A percentile compares a stretch with the other conserved stretches of the same genome.
phyloP scores from a whole-genome alignment of 331 rosid species.

The Rosa hybrid region DNA sequence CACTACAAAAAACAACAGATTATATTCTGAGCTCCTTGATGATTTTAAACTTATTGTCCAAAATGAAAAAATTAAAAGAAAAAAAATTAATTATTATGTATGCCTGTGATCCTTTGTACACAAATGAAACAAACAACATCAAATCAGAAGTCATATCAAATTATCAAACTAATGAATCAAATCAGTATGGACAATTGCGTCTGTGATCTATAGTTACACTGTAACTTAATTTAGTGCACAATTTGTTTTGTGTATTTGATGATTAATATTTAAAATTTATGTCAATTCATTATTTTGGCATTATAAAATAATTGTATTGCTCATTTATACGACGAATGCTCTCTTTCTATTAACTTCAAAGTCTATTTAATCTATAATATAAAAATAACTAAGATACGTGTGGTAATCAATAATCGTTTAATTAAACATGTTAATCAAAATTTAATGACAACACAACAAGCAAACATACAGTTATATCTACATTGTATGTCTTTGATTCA shows the following conservation, averaged over 20 bases:
- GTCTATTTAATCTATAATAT: not conserved
- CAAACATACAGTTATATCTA: not conserved
- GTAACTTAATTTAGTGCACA: not conserved
- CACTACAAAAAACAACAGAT: not conserved
- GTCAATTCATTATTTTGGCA: not conserved
- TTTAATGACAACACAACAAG: not conserved
- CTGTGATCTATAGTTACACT: not conserved
- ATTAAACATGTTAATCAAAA: not conserved
- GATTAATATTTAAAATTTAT: not conserved
- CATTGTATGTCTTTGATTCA: not conserved
- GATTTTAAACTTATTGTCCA: not conserved
- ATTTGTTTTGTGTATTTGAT: not conserved
- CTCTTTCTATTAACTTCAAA: not conserved
- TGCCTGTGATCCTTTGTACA: slow-evolving; percentile 14
- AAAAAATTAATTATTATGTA: not conserved
- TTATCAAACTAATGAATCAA: not conserved
- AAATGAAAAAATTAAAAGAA: not conserved
- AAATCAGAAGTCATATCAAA: not conserved
- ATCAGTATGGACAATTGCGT: not conserved
- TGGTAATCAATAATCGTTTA: not conserved
- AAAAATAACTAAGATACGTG: not conserved
- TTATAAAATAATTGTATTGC: not conserved
- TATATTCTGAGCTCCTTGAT: not conserved
- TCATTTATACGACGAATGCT: not conserved
- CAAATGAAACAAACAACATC: slow-evolving; percentile 18